Evolutionary conservation across 495 filamentous ascomycete genomes (phyloP).

Genomic region (Podospora conica): DNA sequence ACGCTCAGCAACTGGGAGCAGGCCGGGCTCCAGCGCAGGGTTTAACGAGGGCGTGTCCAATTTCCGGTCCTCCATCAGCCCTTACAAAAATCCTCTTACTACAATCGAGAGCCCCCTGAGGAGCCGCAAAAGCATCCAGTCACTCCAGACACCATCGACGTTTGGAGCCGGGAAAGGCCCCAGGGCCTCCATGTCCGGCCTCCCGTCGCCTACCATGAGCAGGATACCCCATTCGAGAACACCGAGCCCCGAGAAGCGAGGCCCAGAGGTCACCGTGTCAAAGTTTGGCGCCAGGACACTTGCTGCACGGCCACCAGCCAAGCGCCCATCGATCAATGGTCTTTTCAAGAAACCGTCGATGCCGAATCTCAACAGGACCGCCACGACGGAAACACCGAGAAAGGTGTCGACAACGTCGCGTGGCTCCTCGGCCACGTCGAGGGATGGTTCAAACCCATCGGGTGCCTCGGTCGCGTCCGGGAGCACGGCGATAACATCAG

Average conservation of each 20-base stretch:
- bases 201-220: conserved; percentile 20
- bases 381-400: conserved; percentile 26
- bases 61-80: conserved; percentile 28
- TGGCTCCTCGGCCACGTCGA: conserved; percentile 45
- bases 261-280: conserved; percentile 21
- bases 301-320: conserved; percentile 38
- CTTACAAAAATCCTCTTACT: conserved; percentile 32
- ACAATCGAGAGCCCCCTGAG: conserved; percentile 30
- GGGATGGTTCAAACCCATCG: conserved; percentile 36
- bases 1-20: conserved; percentile 26
- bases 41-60: conserved; percentile 24
- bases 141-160: conserved; percentile 17
- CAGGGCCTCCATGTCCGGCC: conserved; percentile 15
- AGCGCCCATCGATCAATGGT: conserved; percentile 51
- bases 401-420: conserved; percentile 38
- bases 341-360: conserved; percentile 49
- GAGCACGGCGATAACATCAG: conserved; percentile 33
- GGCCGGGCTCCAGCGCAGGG: conserved; percentile 38
- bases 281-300: conserved; percentile 47
- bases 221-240: conserved; percentile 28
- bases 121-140: conserved; percentile 23
- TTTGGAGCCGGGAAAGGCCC: conserved; percentile 4
- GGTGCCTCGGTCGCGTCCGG: conserved; percentile 32
- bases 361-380: conserved; percentile 35
- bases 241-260: conserved; percentile 39